These are phyloP conservation scores for Didymella sp. DNA, from an alignment of 2,329 filamentous ascomycete genomes.

Conservation along the genomic window DNA sequence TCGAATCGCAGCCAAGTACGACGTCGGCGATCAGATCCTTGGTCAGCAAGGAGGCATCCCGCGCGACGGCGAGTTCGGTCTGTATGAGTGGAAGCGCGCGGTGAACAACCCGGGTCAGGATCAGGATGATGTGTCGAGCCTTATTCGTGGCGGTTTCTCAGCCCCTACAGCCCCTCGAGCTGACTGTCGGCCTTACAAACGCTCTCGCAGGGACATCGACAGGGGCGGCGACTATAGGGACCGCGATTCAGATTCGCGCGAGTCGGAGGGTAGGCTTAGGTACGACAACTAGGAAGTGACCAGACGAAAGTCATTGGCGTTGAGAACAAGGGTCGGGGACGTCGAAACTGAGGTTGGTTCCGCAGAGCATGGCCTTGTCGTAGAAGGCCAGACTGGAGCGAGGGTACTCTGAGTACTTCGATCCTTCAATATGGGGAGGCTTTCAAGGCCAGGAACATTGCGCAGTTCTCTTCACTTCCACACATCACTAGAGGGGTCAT, in stretches of 20 bases:
- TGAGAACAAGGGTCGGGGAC: too few relatives aligned
- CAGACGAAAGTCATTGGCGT: too few relatives aligned
- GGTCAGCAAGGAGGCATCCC: conserved; percentile 11
- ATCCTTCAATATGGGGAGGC: too few relatives aligned
- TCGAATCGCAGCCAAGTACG: conserved; percentile 23
- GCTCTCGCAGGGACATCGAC: background rate
- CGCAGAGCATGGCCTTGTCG: too few relatives aligned
- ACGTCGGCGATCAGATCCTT: conserved; percentile 21
- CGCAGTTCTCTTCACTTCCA: too few relatives aligned
- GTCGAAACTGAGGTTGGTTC: too few relatives aligned
- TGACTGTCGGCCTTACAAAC: background rate
- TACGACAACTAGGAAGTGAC: conserved; percentile 2
- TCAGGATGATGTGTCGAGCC: conserved; percentile 12
- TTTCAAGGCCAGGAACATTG: too few relatives aligned
- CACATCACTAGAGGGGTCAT: too few relatives aligned
- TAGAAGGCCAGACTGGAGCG: too few relatives aligned
- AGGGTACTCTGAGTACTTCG: too few relatives aligned
- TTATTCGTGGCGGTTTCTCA: background rate
- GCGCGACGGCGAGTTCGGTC: background rate
- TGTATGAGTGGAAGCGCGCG: conserved; percentile 9
- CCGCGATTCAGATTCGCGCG: background rate
- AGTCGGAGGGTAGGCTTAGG: conserved; percentile 1
- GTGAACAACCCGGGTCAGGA: conserved; percentile 1
- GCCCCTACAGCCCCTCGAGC: background rate
- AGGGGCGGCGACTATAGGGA: conserved; percentile 2